Evolutionary conservation across 2,329 filamentous ascomycete genomes (phyloP), one percentile per base, ranked within the genome.

Genomic region (Trichoderma atrobrunneum): DNA sequence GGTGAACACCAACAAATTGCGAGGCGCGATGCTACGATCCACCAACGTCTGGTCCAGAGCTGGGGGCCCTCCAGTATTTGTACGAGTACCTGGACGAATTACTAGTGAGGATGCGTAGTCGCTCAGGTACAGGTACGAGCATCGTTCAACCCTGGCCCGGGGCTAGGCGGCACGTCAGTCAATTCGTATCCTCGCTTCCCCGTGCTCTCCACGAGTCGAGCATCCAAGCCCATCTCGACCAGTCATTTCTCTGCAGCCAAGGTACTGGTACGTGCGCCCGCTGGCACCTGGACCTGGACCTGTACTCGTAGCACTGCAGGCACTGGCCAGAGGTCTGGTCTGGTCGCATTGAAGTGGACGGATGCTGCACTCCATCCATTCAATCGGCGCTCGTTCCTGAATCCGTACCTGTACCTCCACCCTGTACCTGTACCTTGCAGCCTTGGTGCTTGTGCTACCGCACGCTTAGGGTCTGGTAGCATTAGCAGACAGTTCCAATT

Each of bases 21-120:
- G 71, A 72, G 57, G 59, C 71, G 61, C 71, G 60, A 72, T 63
- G 56, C 30, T 57, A 70, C 71, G 71, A 72, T 70, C 71, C 71
- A 72, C 69, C 69, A 26, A n/a, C 48, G 26, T 57, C 54, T 30
- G 36, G 36, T 34, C 68, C 43, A 21, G 18, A n/a, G 43, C 43
- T 8, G 48, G 43, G 43, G 48, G 11, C n/a, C n/a, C 4, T n/a
- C 18, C 43, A 14, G 48, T 51, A 21, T 11, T 10, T 48, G 43
- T 48, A n/a, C n/a, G n/a, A n/a, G n/a, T n/a, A 48, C 48, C 48
- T 54, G 48, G n/a, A 4, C 48, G 48, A 21, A 54, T 51, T 10
- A 48, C 0, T 5, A 21, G 43, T 21, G n/a, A 4, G 18, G 1
- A 12, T 21, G 30, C 12, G 24, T 18, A 18, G 16, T 24, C n/a